Percentiles rank a stretch among this genome's conserved stretches.
Evolutionary conservation across 225 moss, liverwort and hornwort genomes (phyloP).

Genomic region (Marchantia paleacea): DNA sequence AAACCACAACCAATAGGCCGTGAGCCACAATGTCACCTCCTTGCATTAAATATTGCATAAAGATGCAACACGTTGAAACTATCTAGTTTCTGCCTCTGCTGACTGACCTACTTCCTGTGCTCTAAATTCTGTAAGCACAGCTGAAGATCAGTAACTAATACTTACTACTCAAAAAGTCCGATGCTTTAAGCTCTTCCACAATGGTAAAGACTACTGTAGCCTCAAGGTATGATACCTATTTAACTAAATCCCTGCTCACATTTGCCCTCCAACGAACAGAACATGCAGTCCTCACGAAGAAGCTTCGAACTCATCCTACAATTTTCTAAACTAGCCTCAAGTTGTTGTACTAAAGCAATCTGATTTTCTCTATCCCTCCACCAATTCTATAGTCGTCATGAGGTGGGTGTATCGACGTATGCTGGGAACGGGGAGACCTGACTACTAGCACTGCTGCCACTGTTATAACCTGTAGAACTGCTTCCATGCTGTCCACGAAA

Average conservation of each 20-base stretch:
- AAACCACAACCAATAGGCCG: slow-evolving; percentile 8
- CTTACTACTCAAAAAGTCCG: neutral
- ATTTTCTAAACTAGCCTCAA: slow-evolving; percentile 15
- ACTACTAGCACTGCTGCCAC: slow-evolving; percentile 24
- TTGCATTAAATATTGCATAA: slow-evolving; percentile 19
- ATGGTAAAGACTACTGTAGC: neutral
- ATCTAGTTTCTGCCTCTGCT: slow-evolving; percentile 10
- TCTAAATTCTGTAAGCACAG: slow-evolving; percentile 22
- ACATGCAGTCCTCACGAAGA: slow-evolving; percentile 9
- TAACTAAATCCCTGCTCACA: neutral
- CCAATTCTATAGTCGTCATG: slow-evolving; percentile 1
- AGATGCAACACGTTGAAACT: slow-evolving; percentile 19
- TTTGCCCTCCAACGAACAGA: neutral
- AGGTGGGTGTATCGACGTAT: slow-evolving; percentile 4
- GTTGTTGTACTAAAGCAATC: neutral
- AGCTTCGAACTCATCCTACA: neutral
- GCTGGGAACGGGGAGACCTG: slow-evolving; percentile 15
- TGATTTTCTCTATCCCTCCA: neutral
- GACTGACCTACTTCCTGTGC: slow-evolving; percentile 26
- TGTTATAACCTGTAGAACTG: slow-evolving; percentile 32
- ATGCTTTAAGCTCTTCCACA: slow-evolving; percentile 5
- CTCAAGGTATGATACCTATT: neutral
- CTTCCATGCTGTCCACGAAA: slow-evolving; percentile 43
- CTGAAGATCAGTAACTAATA: slow-evolving; percentile 24
- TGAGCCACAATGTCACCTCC: slow-evolving; percentile 6